Conservation (phyloP, 805 yeast species). For the Metschnikowia dekortorum region DNA sequence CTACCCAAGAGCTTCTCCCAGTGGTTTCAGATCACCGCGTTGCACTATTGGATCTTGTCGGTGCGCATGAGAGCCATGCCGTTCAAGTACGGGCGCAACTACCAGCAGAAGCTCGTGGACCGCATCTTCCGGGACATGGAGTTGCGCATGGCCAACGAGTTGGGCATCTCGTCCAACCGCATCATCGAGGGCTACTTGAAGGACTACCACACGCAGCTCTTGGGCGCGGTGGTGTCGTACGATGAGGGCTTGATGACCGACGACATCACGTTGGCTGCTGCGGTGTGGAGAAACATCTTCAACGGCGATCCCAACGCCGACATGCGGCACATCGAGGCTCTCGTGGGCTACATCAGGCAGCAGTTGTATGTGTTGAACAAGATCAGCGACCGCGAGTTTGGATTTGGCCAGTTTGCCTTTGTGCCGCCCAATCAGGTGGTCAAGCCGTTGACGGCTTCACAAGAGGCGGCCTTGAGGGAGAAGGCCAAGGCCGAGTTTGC, state of each 20-base stretch:
- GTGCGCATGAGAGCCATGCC: slow-evolving; percentile 98
- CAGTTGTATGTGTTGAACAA: slow-evolving; percentile 84
- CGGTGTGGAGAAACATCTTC: slow-evolving; percentile 87
- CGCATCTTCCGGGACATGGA: slow-evolving; percentile 89
- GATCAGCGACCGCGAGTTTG: slow-evolving; percentile 89
- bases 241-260: slow-evolving; percentile 87
- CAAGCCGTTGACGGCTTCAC: slow-evolving; percentile 61
- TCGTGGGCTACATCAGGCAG: slow-evolving; percentile 84
- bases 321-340: slow-evolving; percentile 77
- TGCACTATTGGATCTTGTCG: slow-evolving; percentile 90
- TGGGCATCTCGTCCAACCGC: slow-evolving; percentile 77
- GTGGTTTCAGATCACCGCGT: slow-evolving; percentile 88
- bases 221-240: slow-evolving; percentile 85
- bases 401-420: slow-evolving; percentile 82
- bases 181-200: slow-evolving; percentile 82
- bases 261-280: slow-evolving; percentile 72
- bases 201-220: slow-evolving; percentile 83
- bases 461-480: slow-evolving; percentile 50
- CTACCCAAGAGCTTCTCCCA: slow-evolving; percentile 88
- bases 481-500: slow-evolving; percentile 52
- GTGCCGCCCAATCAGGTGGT: slow-evolving; percentile 79
- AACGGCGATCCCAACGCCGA: slow-evolving; percentile 80
- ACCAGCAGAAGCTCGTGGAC: slow-evolving; percentile 89
- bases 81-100: slow-evolving; percentile 77
- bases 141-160: slow-evolving; percentile 74